phyloP scores from a whole-genome alignment of 2,329 filamentous ascomycete species.

The Phoma herbarum region DNA sequence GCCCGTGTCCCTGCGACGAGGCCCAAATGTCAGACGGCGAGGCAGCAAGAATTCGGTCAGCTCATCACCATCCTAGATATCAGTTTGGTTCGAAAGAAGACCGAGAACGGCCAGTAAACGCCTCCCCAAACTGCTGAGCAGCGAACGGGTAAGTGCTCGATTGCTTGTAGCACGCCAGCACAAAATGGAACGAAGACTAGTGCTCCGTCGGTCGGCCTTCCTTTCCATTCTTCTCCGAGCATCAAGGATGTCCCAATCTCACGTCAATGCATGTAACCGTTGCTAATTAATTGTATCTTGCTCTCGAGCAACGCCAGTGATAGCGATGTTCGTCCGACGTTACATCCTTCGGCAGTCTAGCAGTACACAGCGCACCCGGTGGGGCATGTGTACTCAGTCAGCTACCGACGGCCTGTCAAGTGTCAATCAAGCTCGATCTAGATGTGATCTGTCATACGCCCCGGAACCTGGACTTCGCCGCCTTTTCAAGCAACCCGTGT shows the following conservation, averaged over 20 bases:
- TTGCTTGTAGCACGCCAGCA: not conserved
- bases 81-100: no score
- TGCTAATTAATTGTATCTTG: not conserved
- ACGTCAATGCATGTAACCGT: not conserved
- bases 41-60: not conserved
- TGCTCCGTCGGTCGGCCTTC: not conserved
- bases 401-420: not conserved
- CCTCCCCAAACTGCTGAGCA: no score
- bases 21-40: not conserved
- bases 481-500: not conserved
- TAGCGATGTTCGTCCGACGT: not conserved
- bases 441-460: not conserved
- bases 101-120: no score
- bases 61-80: no score
- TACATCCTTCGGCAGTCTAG: not conserved
- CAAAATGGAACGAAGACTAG: not conserved
- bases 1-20: not conserved
- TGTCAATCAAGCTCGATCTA: not conserved
- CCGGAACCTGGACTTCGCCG: not conserved
- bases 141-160: no score
- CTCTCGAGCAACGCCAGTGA: not conserved
- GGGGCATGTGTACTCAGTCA: not conserved
- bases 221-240: no score
- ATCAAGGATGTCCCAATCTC: no score
- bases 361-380: not conserved